These are phyloP conservation scores for Pleurotus cornucopiae DNA, from an alignment of 768 basidiomycete genomes.

Conservation along the genomic window DNA sequence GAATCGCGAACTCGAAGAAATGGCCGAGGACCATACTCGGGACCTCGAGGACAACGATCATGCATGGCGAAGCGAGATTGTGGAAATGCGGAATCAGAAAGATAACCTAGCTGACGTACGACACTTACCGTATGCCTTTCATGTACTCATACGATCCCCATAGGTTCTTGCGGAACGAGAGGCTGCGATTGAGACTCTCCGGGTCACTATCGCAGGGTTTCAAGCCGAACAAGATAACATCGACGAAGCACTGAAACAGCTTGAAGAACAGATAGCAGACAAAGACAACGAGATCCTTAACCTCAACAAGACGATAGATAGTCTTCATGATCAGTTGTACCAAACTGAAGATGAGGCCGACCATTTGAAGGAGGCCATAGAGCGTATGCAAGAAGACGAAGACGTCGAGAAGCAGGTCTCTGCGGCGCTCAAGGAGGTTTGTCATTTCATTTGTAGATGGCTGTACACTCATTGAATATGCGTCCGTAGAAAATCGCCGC, in stretches of 20 bases:
- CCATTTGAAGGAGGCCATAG: conserved; percentile 64
- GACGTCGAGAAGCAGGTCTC: conserved; percentile 66
- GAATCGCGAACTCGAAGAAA: conserved; percentile 71
- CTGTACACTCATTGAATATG: neutral
- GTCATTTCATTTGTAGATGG: conserved; percentile 14
- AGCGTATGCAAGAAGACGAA: conserved; percentile 69
- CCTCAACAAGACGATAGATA: conserved; percentile 74
- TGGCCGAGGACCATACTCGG: conserved; percentile 68
- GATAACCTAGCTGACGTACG: conserved; percentile 74
- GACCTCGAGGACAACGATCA: conserved; percentile 73
- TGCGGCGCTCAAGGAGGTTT: conserved; percentile 76
- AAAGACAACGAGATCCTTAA: conserved; percentile 76
- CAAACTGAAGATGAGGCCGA: conserved; percentile 86
- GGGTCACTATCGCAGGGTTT: conserved; percentile 69
- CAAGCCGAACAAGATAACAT: conserved; percentile 73
- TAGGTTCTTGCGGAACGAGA: conserved; percentile 79
- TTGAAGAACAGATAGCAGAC: conserved; percentile 74
- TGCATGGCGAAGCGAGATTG: conserved; percentile 86
- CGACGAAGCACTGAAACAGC: conserved; percentile 67
- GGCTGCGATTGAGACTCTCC: conserved; percentile 70
- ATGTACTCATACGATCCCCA: neutral
- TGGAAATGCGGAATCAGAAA: conserved; percentile 72
- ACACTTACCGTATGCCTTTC: neutral
- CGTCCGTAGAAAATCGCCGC: conserved; percentile 57
- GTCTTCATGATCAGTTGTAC: conserved; percentile 77